Evolutionary conservation across 1,284 basidiomycete species (phyloP).

Genomic region (Trichosporon asahii): DNA sequence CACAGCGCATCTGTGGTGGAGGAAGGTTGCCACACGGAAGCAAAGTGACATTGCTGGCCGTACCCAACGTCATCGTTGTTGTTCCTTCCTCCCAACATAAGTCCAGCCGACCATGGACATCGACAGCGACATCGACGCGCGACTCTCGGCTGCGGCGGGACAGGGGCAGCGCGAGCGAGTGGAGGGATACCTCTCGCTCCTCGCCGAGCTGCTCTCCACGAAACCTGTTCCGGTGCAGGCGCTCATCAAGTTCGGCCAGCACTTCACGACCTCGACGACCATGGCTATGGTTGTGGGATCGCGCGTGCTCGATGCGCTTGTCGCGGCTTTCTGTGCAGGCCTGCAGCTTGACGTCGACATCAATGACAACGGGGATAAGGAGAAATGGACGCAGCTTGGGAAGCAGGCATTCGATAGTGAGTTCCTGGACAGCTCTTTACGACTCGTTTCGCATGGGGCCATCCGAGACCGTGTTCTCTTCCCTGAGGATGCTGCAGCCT

Average conservation of each 20-base stretch:
- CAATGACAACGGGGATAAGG: slow-evolving; percentile 27
- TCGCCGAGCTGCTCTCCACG: slow-evolving; percentile 37
- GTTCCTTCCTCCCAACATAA: background rate
- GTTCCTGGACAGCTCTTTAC: background rate
- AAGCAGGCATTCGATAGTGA: slow-evolving; percentile 30
- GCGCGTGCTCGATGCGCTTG: slow-evolving; percentile 40
- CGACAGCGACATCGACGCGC: slow-evolving; percentile 19
- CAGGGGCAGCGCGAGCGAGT: slow-evolving; percentile 71
- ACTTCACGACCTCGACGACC: slow-evolving; percentile 41
- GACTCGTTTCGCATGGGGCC: no score
- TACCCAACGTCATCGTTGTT: slow-evolving; percentile 1
- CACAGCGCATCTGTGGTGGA: no score
- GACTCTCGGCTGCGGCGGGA: slow-evolving; percentile 13
- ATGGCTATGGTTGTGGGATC: slow-evolving; percentile 47
- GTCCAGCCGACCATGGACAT: slow-evolving; percentile 22
- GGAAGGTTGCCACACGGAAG: background rate
- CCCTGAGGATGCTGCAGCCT: no score
- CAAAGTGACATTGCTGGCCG: background rate
- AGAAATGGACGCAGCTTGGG: slow-evolving; percentile 31
- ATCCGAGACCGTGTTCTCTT: no score
- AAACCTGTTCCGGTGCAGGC: slow-evolving; percentile 59
- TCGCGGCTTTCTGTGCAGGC: slow-evolving; percentile 38
- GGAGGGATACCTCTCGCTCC: slow-evolving; percentile 60
- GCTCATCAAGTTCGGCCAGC: slow-evolving; percentile 39
- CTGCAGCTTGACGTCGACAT: slow-evolving; percentile 18